phyloP scores from a whole-genome alignment of 805 yeast species.

The Yamadazyma paraphyllophila region DNA sequence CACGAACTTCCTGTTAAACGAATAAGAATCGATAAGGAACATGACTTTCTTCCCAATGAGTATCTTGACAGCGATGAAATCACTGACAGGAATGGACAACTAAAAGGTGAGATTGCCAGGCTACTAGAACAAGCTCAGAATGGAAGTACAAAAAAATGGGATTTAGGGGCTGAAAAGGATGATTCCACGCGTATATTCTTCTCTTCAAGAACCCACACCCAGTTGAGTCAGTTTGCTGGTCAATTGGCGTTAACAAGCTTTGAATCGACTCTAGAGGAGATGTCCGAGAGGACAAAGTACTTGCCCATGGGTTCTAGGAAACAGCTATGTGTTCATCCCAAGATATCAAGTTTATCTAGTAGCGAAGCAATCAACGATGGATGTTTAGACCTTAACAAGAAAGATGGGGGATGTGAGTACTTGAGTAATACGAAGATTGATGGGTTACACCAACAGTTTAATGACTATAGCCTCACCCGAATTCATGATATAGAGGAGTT shows the following conservation, averaged over 20 bases:
- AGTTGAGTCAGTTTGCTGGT: conserved; percentile 72
- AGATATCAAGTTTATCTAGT: conserved; percentile 49
- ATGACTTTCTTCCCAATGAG: conserved; percentile 31
- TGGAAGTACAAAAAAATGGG: conserved; percentile 22
- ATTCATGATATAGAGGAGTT: conserved; percentile 82
- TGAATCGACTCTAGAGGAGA: conserved; percentile 53
- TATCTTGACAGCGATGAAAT: conserved; percentile 31
- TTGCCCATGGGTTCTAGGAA: conserved; percentile 79
- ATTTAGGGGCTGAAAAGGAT: conserved; percentile 15
- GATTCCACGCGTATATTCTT: conserved; percentile 50
- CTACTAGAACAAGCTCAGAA: conserved; percentile 41
- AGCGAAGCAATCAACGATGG: conserved; percentile 69
- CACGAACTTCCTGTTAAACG: conserved; percentile 14
- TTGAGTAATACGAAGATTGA: conserved; percentile 22
- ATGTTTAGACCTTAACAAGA: conserved; percentile 67
- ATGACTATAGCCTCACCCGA: conserved; percentile 53
- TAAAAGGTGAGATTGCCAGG: conserved; percentile 32
- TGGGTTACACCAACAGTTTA: conserved; percentile 37
- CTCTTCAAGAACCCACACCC: conserved; percentile 90
- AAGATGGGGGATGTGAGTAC: conserved; percentile 24
- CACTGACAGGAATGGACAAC: conserved; percentile 10
- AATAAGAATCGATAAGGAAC: conserved; percentile 11
- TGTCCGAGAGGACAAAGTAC: conserved; percentile 58
- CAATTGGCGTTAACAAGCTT: conserved; percentile 65
- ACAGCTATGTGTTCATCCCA: conserved; percentile 76